Conservation (phyloP, 129 eudicot genomes). For the Smallanthus sonchifolius region DNA sequence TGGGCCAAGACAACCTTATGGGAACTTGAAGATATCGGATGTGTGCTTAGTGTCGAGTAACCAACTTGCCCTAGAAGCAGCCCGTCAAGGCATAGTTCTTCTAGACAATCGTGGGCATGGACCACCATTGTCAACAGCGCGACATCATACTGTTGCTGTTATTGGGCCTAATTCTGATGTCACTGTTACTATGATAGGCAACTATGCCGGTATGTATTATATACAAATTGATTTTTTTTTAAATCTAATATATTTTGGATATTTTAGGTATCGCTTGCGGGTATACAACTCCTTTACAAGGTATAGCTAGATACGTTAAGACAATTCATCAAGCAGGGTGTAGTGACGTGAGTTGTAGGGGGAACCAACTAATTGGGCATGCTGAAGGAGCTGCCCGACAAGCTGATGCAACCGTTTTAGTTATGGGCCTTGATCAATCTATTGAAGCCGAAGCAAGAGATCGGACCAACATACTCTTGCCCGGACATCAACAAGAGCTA, state of each 20-base stretch:
- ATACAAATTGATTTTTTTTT: not conserved
- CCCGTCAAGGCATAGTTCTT: conserved; percentile 90
- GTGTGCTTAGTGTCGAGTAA: conserved; percentile 69
- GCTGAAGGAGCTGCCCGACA: conserved; percentile 74
- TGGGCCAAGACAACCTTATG: conserved; percentile 71
- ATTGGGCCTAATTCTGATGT: conserved; percentile 95
- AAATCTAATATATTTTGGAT: not conserved
- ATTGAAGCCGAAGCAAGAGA: conserved; percentile 81
- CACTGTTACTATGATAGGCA: conserved; percentile 89
- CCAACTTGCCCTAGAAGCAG: conserved; percentile 87
- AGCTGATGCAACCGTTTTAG: conserved; percentile 87
- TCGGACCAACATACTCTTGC: conserved; percentile 56
- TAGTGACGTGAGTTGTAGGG: conserved; percentile 50
- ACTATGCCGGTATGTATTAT: conserved; percentile 69
- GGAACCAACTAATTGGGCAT: conserved; percentile 48
- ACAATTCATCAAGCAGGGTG: conserved; percentile 85
- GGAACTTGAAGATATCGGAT: conserved; percentile 61
- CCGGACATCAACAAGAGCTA: conserved; percentile 91
- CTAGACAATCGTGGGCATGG: conserved; percentile 55
- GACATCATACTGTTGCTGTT: conserved; percentile 69
- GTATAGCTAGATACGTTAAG: conserved; percentile 72
- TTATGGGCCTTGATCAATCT: conserved; percentile 83
- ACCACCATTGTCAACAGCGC: conserved; percentile 58
- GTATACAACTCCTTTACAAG: conserved; percentile 78
- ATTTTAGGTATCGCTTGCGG: conserved; percentile 72